These are phyloP conservation scores for Corylus heterophylla DNA, from an alignment of 306 rosid species.

Conservation along the genomic window DNA sequence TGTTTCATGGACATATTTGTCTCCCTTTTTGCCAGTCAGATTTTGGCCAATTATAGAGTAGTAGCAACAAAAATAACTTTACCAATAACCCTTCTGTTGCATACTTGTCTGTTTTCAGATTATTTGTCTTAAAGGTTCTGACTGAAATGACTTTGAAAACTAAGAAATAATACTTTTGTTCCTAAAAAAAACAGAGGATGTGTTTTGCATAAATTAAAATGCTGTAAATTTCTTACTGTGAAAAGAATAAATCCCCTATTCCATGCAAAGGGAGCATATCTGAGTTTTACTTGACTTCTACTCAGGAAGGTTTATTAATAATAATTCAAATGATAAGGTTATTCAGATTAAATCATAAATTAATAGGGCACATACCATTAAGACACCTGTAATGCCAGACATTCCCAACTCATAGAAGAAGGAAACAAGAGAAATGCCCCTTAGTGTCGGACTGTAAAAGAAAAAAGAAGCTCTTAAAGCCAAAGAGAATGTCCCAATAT, in stretches of 20 bases:
- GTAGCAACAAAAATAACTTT: background rate
- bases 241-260: too few species aligned
- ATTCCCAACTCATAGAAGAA: constrained; percentile 84
- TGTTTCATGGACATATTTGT: background rate
- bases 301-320: background rate
- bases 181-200: background rate
- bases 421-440: constrained; percentile 66
- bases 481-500: background rate
- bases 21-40: background rate
- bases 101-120: background rate
- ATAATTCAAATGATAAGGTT: background rate
- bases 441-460: constrained; percentile 65
- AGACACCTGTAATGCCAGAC: constrained; percentile 62
- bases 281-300: background rate
- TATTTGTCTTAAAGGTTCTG: background rate
- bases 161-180: background rate
- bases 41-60: background rate
- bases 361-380: constrained; percentile 50
- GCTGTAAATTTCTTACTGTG: too few species aligned
- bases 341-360: background rate
- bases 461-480: constrained; percentile 6
- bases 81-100: background rate
- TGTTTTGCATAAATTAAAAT: background rate
- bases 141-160: background rate
- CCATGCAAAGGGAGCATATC: background rate